Base-by-base conservation (phyloP, 768 basidiomycete species). In the Lactarius pseudohatsudake region DNA sequence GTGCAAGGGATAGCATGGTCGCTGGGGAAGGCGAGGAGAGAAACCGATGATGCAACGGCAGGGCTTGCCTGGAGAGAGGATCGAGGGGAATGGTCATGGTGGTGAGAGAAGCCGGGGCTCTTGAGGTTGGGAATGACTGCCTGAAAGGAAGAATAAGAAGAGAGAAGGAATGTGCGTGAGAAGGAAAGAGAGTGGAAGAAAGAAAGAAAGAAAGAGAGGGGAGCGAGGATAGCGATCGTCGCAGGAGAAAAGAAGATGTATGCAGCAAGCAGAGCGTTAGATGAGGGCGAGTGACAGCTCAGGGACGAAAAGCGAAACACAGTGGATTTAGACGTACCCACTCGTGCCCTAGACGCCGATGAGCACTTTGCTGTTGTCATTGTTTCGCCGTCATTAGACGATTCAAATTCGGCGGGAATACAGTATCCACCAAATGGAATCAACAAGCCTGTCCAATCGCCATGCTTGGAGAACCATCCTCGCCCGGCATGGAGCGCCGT, bases 261-360 rank as follows among this genome's bases (percentile, higher is more conserved):
- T 47, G 45, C 45, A 10, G n/a, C 45, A 47, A 10, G n/a, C 45
- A 47, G 47, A 50, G 11, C 47, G 43, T 45, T n/a, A 22, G 45
- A 47, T 45, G 45, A 20, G 54, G 28, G 11, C 22, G 30, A 56
- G 66, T 65, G 56, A 57, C 67, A 61, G 69, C 55, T 57, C 50
- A 41, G 38, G 26, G 36, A 53, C 54, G 50, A 62, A 72, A 62
- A 69, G 53, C 70, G 61, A 69, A 69, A 58, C 67, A n/a, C 26
- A n/a, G 30, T 53, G 11, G 50, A 53, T 56, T 40, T 36, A 61
- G 22, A 60, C 64, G 22, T 38, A 26, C 41, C 38, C 36, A 13
- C 30, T 45, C 47, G 7, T n/a, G 10, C 59, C 22, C 47, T 28
- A 57, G 62, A 56, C 43, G 41, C 55, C 40, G 40, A 57, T 8